Conservation (phyloP, 2,329 filamentous ascomycete species). For the Trichoderma sp. region DNA sequence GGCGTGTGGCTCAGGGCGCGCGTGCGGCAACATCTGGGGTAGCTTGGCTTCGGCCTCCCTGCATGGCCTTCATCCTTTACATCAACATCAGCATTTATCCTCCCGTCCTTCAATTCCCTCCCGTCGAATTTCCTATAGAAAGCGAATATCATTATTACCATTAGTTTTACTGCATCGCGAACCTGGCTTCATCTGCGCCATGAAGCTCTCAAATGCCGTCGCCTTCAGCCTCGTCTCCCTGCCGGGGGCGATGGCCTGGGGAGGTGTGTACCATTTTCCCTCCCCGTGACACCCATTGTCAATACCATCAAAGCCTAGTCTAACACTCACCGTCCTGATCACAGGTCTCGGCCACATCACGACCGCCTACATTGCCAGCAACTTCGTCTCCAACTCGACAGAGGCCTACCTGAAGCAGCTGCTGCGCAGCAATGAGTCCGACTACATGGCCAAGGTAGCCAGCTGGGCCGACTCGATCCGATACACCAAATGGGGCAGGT, state of each 20-base stretch:
- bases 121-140: background rate
- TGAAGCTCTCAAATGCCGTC: conserved; percentile 41
- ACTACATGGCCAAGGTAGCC: conserved; percentile 65
- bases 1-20: background rate
- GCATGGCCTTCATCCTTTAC: background rate
- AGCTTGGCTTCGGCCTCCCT: conserved; percentile 9
- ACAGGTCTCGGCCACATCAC: conserved; percentile 66
- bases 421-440: conserved; percentile 55
- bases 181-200: conserved; percentile 29
- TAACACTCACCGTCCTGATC: conserved; percentile 4
- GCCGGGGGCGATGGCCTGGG: conserved; percentile 46
- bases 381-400: conserved; percentile 61
- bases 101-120: background rate
- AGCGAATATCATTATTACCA: background rate
- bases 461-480: conserved; percentile 69
- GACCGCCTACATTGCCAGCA: conserved; percentile 63
- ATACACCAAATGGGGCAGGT: conserved; percentile 65
- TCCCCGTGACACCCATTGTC: background rate
- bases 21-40: conserved; percentile 10
- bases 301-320: background rate
- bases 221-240: conserved; percentile 40
- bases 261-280: conserved; percentile 41
- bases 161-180: background rate
- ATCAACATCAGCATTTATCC: conserved; percentile 5
- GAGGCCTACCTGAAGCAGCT: conserved; percentile 59